A percentile compares a stretch with the other conserved stretches of the same genome.
Conservation (phyloP, 2,329 filamentous ascomycete genomes). For the Pseudogymnoascus sp. region DNA sequence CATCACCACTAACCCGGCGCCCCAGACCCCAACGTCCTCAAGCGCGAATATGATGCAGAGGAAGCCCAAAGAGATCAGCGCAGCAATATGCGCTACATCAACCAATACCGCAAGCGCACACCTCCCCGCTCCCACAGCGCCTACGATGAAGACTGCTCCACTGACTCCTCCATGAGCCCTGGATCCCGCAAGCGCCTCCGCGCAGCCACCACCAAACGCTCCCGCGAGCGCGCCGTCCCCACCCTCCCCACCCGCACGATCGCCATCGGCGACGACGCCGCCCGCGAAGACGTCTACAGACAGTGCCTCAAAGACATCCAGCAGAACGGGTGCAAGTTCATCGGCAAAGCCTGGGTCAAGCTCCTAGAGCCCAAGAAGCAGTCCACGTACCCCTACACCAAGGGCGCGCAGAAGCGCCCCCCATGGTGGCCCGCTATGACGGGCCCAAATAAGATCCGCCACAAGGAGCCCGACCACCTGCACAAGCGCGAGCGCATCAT, state of each 20-base stretch:
- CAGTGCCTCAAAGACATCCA: slow-evolving; percentile 57
- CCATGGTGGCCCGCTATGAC: slow-evolving; percentile 56
- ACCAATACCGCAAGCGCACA: not conserved
- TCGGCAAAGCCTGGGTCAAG: slow-evolving; percentile 70
- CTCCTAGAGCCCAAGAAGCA: slow-evolving; percentile 70
- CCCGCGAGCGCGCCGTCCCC: not conserved
- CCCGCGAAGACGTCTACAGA: slow-evolving; percentile 52
- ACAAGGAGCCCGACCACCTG: slow-evolving; percentile 67
- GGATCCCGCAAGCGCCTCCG: not conserved
- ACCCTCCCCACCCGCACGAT: slow-evolving; percentile 27
- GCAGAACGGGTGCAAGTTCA: slow-evolving; percentile 62
- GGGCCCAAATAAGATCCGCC: slow-evolving; percentile 50
- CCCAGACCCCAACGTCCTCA: not conserved
- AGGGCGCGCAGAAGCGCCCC: slow-evolving; percentile 52
- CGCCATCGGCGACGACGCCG: slow-evolving; percentile 43
- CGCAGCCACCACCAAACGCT: not conserved
- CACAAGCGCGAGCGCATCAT: slow-evolving; percentile 55
- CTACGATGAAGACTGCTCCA: not conserved
- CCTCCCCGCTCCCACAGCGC: not conserved
- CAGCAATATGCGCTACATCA: not conserved
- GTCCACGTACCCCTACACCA: slow-evolving; percentile 63
- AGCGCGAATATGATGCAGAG: not conserved
- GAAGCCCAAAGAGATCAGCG: too few relatives aligned
- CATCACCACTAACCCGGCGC: not conserved
- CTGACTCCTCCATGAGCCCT: not conserved